Evolutionary conservation across 768 basidiomycete genomes (phyloP).

Genomic region (Terana coerulea): DNA sequence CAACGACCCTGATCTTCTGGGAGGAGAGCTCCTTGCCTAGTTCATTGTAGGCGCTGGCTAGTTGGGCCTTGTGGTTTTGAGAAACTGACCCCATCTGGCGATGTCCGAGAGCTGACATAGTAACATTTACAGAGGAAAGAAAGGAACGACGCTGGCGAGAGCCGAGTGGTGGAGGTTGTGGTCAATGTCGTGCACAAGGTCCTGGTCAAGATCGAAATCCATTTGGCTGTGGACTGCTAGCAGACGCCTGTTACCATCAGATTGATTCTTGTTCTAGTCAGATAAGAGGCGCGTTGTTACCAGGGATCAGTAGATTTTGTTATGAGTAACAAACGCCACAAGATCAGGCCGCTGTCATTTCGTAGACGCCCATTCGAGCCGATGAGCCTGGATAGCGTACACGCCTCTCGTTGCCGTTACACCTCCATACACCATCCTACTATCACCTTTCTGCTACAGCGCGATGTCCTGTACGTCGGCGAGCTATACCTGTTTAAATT

Average conservation of each 20-base stretch:
- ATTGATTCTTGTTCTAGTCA: too few relatives aligned
- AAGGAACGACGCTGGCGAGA: conserved; percentile 21
- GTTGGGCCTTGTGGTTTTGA: conserved; percentile 78
- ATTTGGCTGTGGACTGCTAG: neutral
- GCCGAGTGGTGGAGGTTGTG: neutral
- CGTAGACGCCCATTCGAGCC: too few relatives aligned
- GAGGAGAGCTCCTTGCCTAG: conserved; percentile 95
- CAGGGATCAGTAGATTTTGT: too few relatives aligned
- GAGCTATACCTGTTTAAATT: too few relatives aligned
- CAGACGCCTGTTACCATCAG: neutral
- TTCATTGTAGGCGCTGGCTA: conserved; percentile 95
- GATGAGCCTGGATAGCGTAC: too few relatives aligned
- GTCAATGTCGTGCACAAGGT: conserved; percentile 1
- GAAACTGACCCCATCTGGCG: conserved; percentile 29
- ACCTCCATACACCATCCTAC: too few relatives aligned
- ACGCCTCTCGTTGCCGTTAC: too few relatives aligned
- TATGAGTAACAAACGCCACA: too few relatives aligned
- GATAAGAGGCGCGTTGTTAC: too few relatives aligned
- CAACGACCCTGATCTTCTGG: conserved; percentile 84
- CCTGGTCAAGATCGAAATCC: neutral
- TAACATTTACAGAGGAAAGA: conserved; percentile 23
- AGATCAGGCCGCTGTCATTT: too few relatives aligned
- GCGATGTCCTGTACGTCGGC: too few relatives aligned
- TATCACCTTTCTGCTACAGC: too few relatives aligned
- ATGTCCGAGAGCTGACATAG: conserved; percentile 25